Conservation (phyloP, 192 early-diverging fungal species). For the Umbelopsis sp. region DNA sequence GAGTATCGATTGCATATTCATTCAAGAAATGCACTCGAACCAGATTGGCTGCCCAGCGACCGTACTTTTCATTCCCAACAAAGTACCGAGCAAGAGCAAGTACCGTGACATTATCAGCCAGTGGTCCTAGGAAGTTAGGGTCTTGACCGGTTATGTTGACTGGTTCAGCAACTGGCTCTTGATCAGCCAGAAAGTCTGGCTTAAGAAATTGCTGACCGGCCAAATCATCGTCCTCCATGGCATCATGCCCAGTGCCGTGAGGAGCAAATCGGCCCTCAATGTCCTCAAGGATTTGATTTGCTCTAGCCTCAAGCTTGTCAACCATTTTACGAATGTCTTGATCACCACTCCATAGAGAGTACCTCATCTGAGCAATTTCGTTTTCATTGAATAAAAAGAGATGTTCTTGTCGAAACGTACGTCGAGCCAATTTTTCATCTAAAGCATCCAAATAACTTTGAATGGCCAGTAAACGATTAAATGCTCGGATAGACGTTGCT, state of each 20-base stretch:
- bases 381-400: constrained; percentile 56
- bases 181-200: constrained; percentile 14
- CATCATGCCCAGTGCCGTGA: neutral
- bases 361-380: constrained; percentile 45
- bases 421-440: constrained; percentile 58
- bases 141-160: neutral
- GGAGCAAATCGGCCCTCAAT: constrained; percentile 22
- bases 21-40: constrained; percentile 54
- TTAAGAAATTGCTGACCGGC: constrained; percentile 16
- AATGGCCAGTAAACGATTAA: constrained; percentile 63
- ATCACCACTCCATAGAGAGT: constrained; percentile 58
- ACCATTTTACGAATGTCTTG: constrained; percentile 44
- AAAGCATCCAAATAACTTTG: constrained; percentile 61
- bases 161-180: neutral
- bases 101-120: constrained; percentile 57
- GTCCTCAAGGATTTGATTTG: constrained; percentile 24
- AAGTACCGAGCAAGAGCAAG: constrained; percentile 58
- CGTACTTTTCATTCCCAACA: constrained; percentile 54
- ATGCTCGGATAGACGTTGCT: constrained; percentile 57
- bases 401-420: constrained; percentile 47
- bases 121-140: constrained; percentile 24
- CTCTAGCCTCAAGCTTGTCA: constrained; percentile 33
- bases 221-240: neutral
- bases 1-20: constrained; percentile 46
- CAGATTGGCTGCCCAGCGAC: constrained; percentile 56